A percentile compares a stretch with the other conserved stretches of the same genome.
Evolutionary conservation across 805 yeast species (phyloP).

Genomic region (Saccharomycopsis lassenensis): DNA sequence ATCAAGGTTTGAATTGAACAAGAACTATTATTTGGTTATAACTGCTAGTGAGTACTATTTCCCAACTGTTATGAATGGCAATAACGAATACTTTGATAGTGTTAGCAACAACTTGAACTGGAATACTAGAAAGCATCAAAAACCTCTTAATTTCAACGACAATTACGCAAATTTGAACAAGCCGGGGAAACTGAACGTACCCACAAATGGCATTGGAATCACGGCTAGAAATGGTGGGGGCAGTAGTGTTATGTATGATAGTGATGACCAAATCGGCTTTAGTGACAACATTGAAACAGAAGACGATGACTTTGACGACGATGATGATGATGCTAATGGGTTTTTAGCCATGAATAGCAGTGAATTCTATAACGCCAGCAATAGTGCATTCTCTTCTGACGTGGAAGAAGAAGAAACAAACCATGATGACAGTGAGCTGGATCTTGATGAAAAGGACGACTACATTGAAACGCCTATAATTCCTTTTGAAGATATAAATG

Average conservation of each 20-base stretch:
- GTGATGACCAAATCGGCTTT: too few relatives aligned
- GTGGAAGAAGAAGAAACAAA: conserved; percentile 1
- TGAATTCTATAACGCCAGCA: too few relatives aligned
- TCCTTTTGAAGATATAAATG: conserved; percentile 16
- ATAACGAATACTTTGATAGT: conserved; percentile 72
- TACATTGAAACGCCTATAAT: conserved; percentile 16
- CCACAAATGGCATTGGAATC: too few relatives aligned
- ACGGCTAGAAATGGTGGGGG: too few relatives aligned
- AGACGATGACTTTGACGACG: too few relatives aligned
- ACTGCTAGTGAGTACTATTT: conserved; percentile 86
- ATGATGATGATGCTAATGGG: too few relatives aligned
- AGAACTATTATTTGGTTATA: conserved; percentile 79
- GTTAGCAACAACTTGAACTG: conserved; percentile 83
- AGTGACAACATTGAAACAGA: too few relatives aligned
- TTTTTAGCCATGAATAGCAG: too few relatives aligned
- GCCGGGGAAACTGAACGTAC: too few relatives aligned
- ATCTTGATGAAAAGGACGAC: conserved; percentile 8
- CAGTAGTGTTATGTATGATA: too few relatives aligned
- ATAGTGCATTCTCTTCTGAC: too few relatives aligned
- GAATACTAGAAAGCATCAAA: conserved; percentile 86
- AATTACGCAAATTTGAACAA: conserved; percentile 5
- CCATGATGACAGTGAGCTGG: conserved; percentile 1
- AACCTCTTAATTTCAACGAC: conserved; percentile 31
- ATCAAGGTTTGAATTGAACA: conserved; percentile 64
- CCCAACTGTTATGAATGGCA: conserved; percentile 75